These are phyloP conservation scores for Aspergillus brunneoviolaceus DNA, from an alignment of 2,329 filamentous ascomycete species.

Conservation along the genomic window DNA sequence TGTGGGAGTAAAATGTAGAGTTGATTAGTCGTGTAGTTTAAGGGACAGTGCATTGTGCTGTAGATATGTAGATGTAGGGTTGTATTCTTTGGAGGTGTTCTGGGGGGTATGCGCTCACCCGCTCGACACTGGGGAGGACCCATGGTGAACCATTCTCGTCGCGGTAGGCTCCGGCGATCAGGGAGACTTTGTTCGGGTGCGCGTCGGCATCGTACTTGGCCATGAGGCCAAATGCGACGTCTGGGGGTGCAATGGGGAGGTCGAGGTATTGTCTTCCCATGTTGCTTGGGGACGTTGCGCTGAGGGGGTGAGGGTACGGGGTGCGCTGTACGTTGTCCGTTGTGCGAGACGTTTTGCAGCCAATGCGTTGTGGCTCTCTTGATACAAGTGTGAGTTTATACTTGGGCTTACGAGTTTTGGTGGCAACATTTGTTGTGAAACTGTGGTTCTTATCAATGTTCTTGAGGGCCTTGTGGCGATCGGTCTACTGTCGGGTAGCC, in stretches of 20 bases:
- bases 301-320: no score
- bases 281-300: not conserved
- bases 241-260: not conserved
- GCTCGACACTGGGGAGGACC: conserved; percentile 37
- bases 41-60: conserved; percentile 66
- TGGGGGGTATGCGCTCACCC: no score
- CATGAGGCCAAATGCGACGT: conserved; percentile 25
- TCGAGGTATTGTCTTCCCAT: not conserved
- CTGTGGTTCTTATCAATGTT: not conserved
- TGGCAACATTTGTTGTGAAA: not conserved
- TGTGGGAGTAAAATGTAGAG: conserved; percentile 68
- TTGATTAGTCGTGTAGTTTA: conserved; percentile 64
- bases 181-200: conserved; percentile 37
- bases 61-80: conserved; percentile 20
- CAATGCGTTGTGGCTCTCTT: no score
- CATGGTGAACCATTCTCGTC: conserved; percentile 39
- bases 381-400: no score
- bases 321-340: no score
- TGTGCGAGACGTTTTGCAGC: no score
- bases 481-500: not conserved
- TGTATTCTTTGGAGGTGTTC: no score
- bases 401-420: not conserved
- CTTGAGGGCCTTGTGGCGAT: not conserved
- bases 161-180: conserved; percentile 44
- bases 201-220: conserved; percentile 25